Conservation (phyloP, 129 eudicot species). For the Flaveria trinervia region DNA sequence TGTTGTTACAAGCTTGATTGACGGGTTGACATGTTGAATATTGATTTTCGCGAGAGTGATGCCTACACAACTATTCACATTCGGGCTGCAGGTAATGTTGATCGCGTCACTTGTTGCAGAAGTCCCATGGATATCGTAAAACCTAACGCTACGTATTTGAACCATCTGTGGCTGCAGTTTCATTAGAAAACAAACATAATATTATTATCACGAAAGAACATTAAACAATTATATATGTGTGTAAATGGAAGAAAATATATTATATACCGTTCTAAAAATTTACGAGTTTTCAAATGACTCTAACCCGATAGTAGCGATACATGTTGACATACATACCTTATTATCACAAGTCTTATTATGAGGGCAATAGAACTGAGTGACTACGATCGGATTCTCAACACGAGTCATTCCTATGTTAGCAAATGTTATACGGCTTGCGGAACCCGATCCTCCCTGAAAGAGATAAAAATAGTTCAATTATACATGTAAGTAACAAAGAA, state of each 20-base stretch:
- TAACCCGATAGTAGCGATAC: too few relatives aligned
- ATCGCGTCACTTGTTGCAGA: conserved; percentile 8
- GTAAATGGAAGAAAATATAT: neutral
- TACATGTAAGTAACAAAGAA: too few relatives aligned
- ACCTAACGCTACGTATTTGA: conserved; percentile 15
- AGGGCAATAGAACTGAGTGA: conserved; percentile 34
- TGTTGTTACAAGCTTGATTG: neutral
- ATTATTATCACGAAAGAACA: neutral
- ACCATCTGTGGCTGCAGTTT: conserved; percentile 5
- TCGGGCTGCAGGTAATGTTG: conserved; percentile 4
- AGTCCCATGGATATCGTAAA: conserved; percentile 29
- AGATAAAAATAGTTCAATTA: neutral
- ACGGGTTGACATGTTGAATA: neutral
- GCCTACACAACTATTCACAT: neutral
- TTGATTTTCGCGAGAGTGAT: conserved; percentile 17
- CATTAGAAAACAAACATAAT: neutral
- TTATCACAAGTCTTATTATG: neutral
- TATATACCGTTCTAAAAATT: too few relatives aligned
- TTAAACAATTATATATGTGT: neutral
- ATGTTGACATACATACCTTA: neutral
- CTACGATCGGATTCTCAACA: conserved; percentile 27
- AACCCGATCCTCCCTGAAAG: conserved; percentile 27
- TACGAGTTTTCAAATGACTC: too few relatives aligned
- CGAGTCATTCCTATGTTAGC: conserved; percentile 16
- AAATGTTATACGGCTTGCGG: conserved; percentile 17